Conservation (phyloP, 73 alveolate species). For the Tetrahymena borealis region DNA sequence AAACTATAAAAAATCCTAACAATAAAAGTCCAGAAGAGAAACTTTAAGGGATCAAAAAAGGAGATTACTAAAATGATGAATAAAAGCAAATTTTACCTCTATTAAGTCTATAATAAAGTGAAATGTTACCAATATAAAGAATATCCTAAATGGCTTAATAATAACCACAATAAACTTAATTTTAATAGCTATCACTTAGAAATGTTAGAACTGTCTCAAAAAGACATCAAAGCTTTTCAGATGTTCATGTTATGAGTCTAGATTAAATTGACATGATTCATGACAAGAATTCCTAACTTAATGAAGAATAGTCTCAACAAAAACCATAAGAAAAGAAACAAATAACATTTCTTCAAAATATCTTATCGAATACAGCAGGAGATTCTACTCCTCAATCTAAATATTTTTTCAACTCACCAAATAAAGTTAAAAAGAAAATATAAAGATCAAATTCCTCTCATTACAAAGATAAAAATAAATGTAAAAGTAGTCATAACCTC, state of each 20-base stretch:
- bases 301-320: background rate
- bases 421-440: background rate
- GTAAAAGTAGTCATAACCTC: background rate
- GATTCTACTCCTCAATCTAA: background rate
- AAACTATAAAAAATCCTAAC: background rate
- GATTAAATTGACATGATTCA: background rate
- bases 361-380: background rate
- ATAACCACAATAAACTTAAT: background rate
- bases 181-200: background rate
- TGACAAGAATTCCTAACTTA: background rate
- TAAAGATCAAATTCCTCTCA: background rate
- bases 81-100: background rate
- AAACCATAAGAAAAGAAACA: background rate
- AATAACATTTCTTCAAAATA: background rate
- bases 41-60: background rate
- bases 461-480: background rate
- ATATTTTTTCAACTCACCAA: background rate
- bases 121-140: background rate
- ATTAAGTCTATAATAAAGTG: background rate
- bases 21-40: background rate
- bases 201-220: background rate
- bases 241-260: background rate
- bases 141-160: background rate
- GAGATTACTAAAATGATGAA: background rate
- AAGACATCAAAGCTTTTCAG: background rate